Base-by-base conservation (phyloP, 2,329 filamentous ascomycete species). In the Sclerotinia sclerotiorum region DNA sequence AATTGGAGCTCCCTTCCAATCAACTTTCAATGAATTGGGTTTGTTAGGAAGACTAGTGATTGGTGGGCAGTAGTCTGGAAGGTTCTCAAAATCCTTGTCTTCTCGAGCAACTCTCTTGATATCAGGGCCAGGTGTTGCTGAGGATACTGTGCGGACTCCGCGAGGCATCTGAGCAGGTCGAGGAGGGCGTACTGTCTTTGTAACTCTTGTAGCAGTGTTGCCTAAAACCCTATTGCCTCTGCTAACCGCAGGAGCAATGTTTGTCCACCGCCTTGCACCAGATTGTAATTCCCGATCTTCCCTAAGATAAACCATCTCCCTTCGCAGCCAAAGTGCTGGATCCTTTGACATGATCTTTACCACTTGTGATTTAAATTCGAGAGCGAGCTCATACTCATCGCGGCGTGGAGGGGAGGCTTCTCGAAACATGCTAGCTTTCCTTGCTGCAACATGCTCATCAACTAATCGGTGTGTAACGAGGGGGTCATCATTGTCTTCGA, bases 1-100 rank as follows among this genome's bases (percentile, higher is more conserved):
- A 72, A 95, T 87, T 51, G 89, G 86, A 70, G 88, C 87, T 10
- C 91, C 92, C 81, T 94, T 95, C 92, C 93, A 96, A 71, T 96
- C 92, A 35, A 92, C 89, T 82, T 94, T 94, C 73, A 95, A 84
- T 54, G 85, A 87, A 78, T 92, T 92, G 64, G 85, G 81, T 74
- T 88, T 88, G 72, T 82, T 81, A 10, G 88, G 87, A 5, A 95
- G 84, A 2, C 89, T 88, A 67, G 82, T 80, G 54, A 88, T 76
- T 0, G 90, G 88, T 56, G 93, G 93, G 64, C 88, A 92, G 77
- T 85, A 91, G 78, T 97, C 87, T 7, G 85, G 84, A 44, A 96
- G 83, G 4, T 87, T 82, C 57, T 84, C 82, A 79, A 92, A 97
- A 78, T 96, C 90, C 77, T 91, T 92, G 77, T 97, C 92, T 78